Evolutionary conservation across 1,284 basidiomycete genomes (phyloP).

Genomic region (Pisolithus thermaeus): DNA sequence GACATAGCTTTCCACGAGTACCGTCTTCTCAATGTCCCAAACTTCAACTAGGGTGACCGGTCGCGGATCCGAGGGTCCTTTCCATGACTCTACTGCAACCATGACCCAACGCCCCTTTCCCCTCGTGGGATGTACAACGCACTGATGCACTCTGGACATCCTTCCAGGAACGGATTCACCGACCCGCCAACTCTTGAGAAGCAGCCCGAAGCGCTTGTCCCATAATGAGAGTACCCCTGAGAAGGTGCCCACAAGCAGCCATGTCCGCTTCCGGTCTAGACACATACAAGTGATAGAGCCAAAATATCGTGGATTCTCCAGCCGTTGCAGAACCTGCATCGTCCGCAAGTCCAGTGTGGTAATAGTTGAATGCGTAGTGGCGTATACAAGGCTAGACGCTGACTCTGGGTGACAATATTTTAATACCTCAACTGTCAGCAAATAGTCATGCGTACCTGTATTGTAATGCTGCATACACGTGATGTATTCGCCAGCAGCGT

Average conservation of each 20-base stretch:
- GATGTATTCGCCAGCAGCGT: conserved; percentile 67
- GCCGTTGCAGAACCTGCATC: conserved; percentile 70
- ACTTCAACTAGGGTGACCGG: conserved; percentile 60
- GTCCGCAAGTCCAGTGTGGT: conserved; percentile 81
- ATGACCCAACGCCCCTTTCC: conserved; percentile 88
- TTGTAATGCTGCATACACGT: conserved; percentile 75
- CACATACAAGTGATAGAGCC: conserved; percentile 86
- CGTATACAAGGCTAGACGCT: conserved; percentile 74
- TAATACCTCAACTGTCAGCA: background rate
- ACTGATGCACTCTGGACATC: conserved; percentile 60
- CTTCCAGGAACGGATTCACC: conserved; percentile 50
- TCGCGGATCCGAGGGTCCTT: conserved; percentile 34
- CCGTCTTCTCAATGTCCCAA: conserved; percentile 72
- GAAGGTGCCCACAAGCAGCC: conserved; percentile 86
- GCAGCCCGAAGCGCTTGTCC: conserved; percentile 92
- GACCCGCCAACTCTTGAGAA: conserved; percentile 82
- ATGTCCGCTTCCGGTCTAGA: conserved; percentile 74
- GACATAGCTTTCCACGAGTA: conserved; percentile 64
- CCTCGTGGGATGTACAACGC: conserved; percentile 77
- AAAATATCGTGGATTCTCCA: conserved; percentile 81
- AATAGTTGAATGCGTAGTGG: conserved; percentile 78
- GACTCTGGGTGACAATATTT: conserved; percentile 38
- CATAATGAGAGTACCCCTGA: conserved; percentile 82
- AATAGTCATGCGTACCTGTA: conserved; percentile 44
- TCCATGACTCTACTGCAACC: conserved; percentile 64